Base-by-base conservation (phyloP, 2,329 filamentous ascomycete species). In the Clonostachys rhizophaga region DNA sequence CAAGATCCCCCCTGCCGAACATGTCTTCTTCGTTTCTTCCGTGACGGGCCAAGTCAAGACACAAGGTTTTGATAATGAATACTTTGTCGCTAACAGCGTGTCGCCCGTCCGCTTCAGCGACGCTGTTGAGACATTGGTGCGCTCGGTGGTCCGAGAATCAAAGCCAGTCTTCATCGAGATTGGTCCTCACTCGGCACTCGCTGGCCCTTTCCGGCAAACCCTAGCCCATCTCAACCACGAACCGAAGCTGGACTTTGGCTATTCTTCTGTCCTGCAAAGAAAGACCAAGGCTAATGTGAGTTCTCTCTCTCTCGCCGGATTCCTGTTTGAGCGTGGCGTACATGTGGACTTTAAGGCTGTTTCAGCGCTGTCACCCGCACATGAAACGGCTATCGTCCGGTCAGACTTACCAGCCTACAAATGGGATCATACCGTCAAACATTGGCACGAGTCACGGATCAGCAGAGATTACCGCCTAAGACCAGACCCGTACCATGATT, bases 111-210 rank as follows among this genome's bases (percentile, higher is more conserved):
- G 54, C 3, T 71, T 71, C 50, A 14, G 14, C 2, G 13, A 14
- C 8, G 36, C 75, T 14, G 56, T 76, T 24, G 74, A 75, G 52
- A 59, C 59, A 2, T 64, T 72, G 8, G 69, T 69, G 39, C 63
- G 65, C 30, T 34, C 24, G 5, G 24, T 24, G 24, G 24, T 24
- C 24, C 24, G 24, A 24, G 36, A 39, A 14, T 8, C 52, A 58
- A 17, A 40, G 20, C 13, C 34, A 13, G 17, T 14, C 36, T n/a
- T 24, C 20, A 39, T 53, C 6, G 53, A 55, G 44, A 47, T 55
- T 20, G 53, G 53, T 2, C 53, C 53, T 4, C 52, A 55, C 40
- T 40, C 44, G 2, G 50, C 53, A 1, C 47, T 55, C 1, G 47
- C 47, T 6, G 50, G 49, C 5, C 52, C 53, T 8, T 16, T 50